Conservation (phyloP, 129 eudicot species). For the Tanacetum coccineum region DNA sequence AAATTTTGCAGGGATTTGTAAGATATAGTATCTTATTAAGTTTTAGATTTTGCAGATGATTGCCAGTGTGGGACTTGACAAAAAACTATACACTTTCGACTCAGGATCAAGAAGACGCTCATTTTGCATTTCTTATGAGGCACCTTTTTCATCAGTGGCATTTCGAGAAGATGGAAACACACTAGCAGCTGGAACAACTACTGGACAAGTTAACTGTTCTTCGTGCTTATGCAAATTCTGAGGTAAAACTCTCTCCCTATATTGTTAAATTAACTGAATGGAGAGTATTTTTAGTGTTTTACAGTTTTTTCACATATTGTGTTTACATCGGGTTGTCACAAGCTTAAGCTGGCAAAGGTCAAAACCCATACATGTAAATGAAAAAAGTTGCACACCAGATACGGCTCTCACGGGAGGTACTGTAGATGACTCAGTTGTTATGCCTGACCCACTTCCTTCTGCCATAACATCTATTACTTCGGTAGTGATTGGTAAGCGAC, state of each 20-base stretch:
- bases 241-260: slow-evolving; percentile 35
- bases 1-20: background rate
- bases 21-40: slow-evolving; percentile 1
- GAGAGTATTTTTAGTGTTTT: background rate
- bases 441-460: slow-evolving; percentile 99
- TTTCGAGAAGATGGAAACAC: slow-evolving; percentile 85
- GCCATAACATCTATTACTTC: slow-evolving; percentile 53
- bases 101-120: slow-evolving; percentile 58
- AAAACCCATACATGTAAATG: slow-evolving; percentile 75
- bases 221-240: slow-evolving; percentile 87
- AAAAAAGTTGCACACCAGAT: slow-evolving; percentile 70
- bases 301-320: slow-evolving; percentile 12
- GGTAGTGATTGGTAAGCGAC: slow-evolving; percentile 81
- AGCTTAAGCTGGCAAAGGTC: slow-evolving; percentile 98
- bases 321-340: slow-evolving; percentile 66
- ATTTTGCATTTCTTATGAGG: slow-evolving; percentile 71
- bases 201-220: slow-evolving; percentile 89
- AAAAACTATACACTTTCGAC: slow-evolving; percentile 87
- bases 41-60: slow-evolving; percentile 52
- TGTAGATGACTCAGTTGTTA: slow-evolving; percentile 82
- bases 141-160: slow-evolving; percentile 92
- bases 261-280: background rate
- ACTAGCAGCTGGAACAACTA: slow-evolving; percentile 93
- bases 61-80: slow-evolving; percentile 91
- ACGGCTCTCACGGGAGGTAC: slow-evolving; percentile 75